Evolutionary conservation across 2,329 filamentous ascomycete genomes (phyloP), one percentile per base, ranked within the genome.

Genomic region (Fonsecaea pedrosoi): DNA sequence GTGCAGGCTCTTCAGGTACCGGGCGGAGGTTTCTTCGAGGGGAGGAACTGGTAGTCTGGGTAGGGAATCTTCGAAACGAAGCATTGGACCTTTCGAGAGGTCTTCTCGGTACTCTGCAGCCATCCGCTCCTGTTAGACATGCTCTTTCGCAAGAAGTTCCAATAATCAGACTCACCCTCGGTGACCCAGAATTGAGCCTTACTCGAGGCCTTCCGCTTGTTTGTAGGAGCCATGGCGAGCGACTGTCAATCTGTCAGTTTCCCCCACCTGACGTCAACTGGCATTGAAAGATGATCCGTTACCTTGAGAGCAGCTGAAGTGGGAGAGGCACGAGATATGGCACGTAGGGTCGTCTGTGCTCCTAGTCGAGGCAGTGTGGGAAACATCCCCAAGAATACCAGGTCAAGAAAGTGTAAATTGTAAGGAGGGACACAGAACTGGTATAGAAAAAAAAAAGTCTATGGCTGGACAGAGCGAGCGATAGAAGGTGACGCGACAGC

Each of bases 1-100:
- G 77, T 88, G 87, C 18, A 90, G 85, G 65, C 87, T 89, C 77
- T 89, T 89, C 69, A 90, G 82, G 80, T 90, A 90, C 69, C 85
- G 84, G 73, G 84, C 83, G 68, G 85, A 82, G 45, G 87, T 90
- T 76, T 89, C 87, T 74, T 89, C 85, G 67, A 90, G 82, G 6
- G 86, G 82, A 30, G 87, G 87, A 50, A 90, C 86, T 9, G 87
- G 87, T 54, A 90, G 80, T 59, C 80, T 81, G 55, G 87, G 87
- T 42, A 90, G 83, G 13, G 87, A 89, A 68, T 89, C 86, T 77
- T 90, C 87, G 74, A 87, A 90, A 50, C 87, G 84, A 74, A 89
- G 83, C 86, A 89, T 89, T 48, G 82, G 80, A 66, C 87, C 87
- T 75, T 89, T 89, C 74, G 83, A 83, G 69, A 81, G 76, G 74